phyloP scores from a whole-genome alignment of 2,329 filamentous ascomycete genomes.

The Trichoderma citrinoviride region DNA sequence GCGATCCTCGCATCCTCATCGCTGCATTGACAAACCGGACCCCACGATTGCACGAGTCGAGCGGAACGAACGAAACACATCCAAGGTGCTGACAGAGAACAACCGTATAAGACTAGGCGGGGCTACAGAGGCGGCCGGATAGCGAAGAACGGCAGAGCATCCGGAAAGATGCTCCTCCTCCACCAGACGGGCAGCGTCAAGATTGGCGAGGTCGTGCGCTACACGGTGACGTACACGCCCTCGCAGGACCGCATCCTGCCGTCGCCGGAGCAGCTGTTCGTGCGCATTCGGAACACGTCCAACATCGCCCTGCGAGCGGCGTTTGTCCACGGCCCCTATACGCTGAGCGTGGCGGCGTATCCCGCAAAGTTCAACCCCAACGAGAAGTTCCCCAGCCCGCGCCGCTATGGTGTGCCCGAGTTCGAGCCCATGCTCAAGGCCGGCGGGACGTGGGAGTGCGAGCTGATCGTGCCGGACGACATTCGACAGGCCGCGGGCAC shows the following conservation, averaged over 20 bases:
- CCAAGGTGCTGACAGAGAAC: not conserved
- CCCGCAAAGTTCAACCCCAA: constrained; percentile 82
- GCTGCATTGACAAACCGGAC: not conserved
- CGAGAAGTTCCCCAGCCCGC: constrained; percentile 66
- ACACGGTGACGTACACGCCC: constrained; percentile 88
- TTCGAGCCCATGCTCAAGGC: constrained; percentile 97
- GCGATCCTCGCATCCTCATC: not conserved
- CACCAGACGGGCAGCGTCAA: constrained; percentile 90
- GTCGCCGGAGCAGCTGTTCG: constrained; percentile 72
- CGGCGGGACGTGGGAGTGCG: constrained; percentile 79
- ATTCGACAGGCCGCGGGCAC: constrained; percentile 64
- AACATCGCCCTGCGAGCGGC: constrained; percentile 88
- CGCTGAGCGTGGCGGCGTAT: constrained; percentile 81
- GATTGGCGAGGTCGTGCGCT: constrained; percentile 90
- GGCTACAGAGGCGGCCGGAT: not conserved
- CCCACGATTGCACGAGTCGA: not conserved
- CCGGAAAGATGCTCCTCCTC: constrained; percentile 71
- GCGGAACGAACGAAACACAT: not conserved
- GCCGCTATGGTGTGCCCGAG: constrained; percentile 74
- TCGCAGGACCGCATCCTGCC: constrained; percentile 86
- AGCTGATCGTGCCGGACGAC: constrained; percentile 74
- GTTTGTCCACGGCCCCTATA: constrained; percentile 95
- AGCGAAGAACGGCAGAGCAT: not conserved
- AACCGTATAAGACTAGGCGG: not conserved
- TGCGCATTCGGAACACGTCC: constrained; percentile 89